phyloP scores from a whole-genome alignment of 108 stramenopile genomes.

The Epipyxis sp. region DNA sequence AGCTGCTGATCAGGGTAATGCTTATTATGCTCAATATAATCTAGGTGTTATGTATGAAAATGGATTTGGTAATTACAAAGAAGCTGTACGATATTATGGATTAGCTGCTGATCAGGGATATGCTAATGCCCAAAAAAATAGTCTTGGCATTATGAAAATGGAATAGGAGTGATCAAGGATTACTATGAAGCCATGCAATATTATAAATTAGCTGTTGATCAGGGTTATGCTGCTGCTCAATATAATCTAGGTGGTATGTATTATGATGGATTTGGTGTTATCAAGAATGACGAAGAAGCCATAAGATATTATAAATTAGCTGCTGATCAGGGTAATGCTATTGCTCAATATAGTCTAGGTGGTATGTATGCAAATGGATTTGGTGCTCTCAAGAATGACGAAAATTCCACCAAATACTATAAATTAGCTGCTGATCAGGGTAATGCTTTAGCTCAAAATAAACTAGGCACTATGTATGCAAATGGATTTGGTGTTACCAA shows the following conservation, averaged over 20 bases:
- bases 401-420: background rate
- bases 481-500: background rate
- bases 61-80: conserved; percentile 1
- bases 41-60: too few relatives aligned
- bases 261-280: background rate
- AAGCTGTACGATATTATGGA: background rate
- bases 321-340: too few relatives aligned
- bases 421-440: conserved; percentile 24
- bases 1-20: conserved; percentile 17
- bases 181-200: background rate
- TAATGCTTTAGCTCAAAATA: background rate
- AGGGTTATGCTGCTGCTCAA: conserved; percentile 9
- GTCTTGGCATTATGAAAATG: background rate
- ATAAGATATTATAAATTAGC: background rate
- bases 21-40: too few relatives aligned
- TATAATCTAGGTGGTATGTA: background rate
- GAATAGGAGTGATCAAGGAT: background rate
- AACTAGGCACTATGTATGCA: background rate
- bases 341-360: too few relatives aligned
- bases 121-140: background rate
- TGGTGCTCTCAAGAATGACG: background rate
- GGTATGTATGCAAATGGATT: too few relatives aligned
- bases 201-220: background rate
- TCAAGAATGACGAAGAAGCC: background rate
- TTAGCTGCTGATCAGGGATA: background rate